These are phyloP conservation scores for Cardamine resedifolia DNA, from an alignment of 345 rosid genomes.

Conservation along the genomic window DNA sequence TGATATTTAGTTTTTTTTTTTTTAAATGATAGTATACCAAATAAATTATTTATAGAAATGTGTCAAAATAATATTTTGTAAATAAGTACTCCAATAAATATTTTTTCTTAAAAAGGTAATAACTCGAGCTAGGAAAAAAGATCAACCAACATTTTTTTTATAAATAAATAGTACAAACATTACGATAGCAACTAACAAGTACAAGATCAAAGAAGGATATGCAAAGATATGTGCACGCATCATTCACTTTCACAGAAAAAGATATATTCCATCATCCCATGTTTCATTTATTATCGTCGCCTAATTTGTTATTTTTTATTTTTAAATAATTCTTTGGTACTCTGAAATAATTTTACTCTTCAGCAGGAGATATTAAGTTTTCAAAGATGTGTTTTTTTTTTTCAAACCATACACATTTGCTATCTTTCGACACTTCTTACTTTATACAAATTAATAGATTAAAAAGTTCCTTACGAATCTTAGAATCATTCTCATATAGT, in stretches of 20 bases:
- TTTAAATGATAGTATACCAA: neutral
- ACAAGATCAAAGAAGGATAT: neutral
- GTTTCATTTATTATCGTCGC: neutral
- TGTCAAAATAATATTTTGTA: neutral
- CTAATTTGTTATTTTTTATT: neutral
- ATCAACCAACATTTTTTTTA: neutral
- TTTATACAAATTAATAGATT: neutral
- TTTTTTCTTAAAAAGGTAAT: neutral
- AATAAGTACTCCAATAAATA: neutral
- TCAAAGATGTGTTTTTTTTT: neutral
- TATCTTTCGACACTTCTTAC: neutral
- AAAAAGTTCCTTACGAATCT: neutral
- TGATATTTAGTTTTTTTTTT: too few relatives aligned
- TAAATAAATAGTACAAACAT: neutral
- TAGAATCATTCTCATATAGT: neutral
- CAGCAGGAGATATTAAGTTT: neutral
- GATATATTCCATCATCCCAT: conserved; percentile 14
- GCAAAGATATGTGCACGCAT: conserved; percentile 9
- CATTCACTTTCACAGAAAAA: conserved; percentile 19
- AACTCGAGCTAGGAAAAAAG: neutral
- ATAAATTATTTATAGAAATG: neutral
- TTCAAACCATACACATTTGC: neutral
- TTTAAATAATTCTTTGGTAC: neutral
- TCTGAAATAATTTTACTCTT: neutral
- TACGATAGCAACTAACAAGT: neutral